Conservation (phyloP, 768 basidiomycete species). For the Tulasnella sp. region DNA sequence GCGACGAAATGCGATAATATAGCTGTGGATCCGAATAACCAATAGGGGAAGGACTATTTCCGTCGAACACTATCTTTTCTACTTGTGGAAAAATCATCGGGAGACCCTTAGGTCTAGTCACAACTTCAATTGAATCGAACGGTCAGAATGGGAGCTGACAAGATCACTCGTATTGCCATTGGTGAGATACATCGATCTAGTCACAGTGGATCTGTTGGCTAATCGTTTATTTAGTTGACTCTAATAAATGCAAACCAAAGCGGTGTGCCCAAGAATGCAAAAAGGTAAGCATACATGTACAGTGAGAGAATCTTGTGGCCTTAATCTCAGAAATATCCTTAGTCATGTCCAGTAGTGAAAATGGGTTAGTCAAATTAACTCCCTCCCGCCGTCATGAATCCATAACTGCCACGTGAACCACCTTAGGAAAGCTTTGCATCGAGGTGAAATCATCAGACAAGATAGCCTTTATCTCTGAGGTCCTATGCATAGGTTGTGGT, state of each 20-base stretch:
- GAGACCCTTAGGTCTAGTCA: too few species aligned
- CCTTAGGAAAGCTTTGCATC: constrained; percentile 86
- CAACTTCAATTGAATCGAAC: too few species aligned
- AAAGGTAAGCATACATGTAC: constrained; percentile 42
- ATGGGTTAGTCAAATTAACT: constrained; percentile 51
- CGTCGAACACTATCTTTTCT: too few species aligned
- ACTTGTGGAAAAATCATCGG: too few species aligned
- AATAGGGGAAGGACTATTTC: too few species aligned
- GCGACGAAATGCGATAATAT: too few species aligned
- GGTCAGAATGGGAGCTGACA: constrained; percentile 55
- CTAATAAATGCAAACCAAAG: constrained; percentile 93
- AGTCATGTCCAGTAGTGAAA: constrained; percentile 94
- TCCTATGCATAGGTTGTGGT: constrained; percentile 98
- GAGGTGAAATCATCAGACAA: constrained; percentile 94
- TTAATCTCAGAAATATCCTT: background rate
- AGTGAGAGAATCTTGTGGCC: background rate
- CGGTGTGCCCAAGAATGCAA: constrained; percentile 96
- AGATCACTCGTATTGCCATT: constrained; percentile 96
- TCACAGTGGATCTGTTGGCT: background rate
- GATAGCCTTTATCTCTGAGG: constrained; percentile 98
- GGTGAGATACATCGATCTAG: background rate
- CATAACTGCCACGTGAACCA: background rate
- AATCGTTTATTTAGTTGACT: constrained; percentile 37
- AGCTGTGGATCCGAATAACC: too few species aligned
- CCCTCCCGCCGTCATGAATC: background rate